Evolutionary conservation across 768 basidiomycete species (phyloP), one percentile per base, ranked within the genome.

Genomic region (Tephrocybe rancida): DNA sequence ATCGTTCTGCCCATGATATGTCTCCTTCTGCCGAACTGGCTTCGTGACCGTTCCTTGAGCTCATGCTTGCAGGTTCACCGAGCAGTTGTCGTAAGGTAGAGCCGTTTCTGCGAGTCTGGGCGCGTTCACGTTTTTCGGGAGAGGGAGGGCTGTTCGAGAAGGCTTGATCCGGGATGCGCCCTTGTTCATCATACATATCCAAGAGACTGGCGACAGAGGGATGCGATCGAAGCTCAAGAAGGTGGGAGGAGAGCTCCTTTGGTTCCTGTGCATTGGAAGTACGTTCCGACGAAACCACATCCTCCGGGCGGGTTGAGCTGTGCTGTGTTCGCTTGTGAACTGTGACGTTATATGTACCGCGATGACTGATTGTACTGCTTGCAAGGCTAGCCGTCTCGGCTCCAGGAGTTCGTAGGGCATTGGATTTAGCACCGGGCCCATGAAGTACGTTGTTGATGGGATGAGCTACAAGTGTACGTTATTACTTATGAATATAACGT

Each of bases 1-100:
- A 85, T 38, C 81, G 79, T 70, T 92, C 90, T 11, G 90, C 90
- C 90, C 90, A 92, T 2, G 89, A 91, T 49, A 92, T 90, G 59
- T 92, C 89, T 6, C 88, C 84, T 65, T 90, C 87, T 6, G 64
- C 56, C 0, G 63, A 69, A 57, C 74, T 75, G n/a, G 67, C 63
- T 50, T 65, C 67, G 19, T 58, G 21, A 14, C 53, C 58, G 22
- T 57, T 49, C 21, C 62, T 53, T 8, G 70, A 69, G 27, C 56
- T 67, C 18, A 67, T 45, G 52, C 70, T 70, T 1, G 68, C 62
- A 0, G 85, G 75, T 48, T 78, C 78, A 2, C 89, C 88, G 26
- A 92, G 74, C 2, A 92, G 70, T 62, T 90, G 84, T 4, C 88
- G 82, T 53, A 92, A 68, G 9, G 90, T 91, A 5, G 89, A 90